Base-by-base conservation (phyloP, 768 basidiomycete species). In the Basidioascus undulatus region DNA sequence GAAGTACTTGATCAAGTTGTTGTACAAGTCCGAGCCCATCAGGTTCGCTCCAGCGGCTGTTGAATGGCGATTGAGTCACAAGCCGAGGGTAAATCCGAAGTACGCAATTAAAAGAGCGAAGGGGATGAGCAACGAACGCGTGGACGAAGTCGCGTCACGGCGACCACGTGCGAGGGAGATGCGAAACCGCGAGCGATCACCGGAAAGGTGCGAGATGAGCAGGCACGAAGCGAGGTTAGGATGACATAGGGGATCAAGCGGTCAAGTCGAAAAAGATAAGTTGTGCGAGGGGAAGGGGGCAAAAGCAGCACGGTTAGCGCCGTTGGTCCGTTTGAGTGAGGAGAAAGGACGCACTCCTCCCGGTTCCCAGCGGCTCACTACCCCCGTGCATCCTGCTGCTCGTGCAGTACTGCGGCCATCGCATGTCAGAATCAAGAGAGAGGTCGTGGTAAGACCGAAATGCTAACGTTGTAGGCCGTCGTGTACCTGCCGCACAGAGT, bases 1-100 rank as follows among this genome's bases (percentile, higher is more conserved):
- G 56, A 96, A 83, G 65, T 92, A 98, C 44, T 71, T 69, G 53
- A 81, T 80, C 55, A 98, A 70, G 58, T 86, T 77, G 57, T 84
- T 82, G 59, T 98, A 98, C 44, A 98, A 61, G 68, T 96, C 89
- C 37, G 84, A 79, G 41, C 89, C 89, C 80, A 89, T 89, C 59
- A 94, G 56, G 62, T 86, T 87, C 36, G 86, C 82, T 31, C 87
- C 87, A 41, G 55, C 51, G 36, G 77, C 77, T 79, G 54, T 39
- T 23, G 33, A 33, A 45, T 16, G 23, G 37, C 37, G n/a, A 39
- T 39, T 33, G 35, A 37, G 40, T 39, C 33, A 38, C 42, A 25
- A 25, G 19, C n/a, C n/a, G 37, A 40, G n/a, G 39, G 41, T 33
- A 38, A 37, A 40, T 39, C 33, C 35, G 45, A 25, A 25, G 19